phyloP scores from a whole-genome alignment of 116 monocot species.

The Phalaenopsis hybrid region DNA sequence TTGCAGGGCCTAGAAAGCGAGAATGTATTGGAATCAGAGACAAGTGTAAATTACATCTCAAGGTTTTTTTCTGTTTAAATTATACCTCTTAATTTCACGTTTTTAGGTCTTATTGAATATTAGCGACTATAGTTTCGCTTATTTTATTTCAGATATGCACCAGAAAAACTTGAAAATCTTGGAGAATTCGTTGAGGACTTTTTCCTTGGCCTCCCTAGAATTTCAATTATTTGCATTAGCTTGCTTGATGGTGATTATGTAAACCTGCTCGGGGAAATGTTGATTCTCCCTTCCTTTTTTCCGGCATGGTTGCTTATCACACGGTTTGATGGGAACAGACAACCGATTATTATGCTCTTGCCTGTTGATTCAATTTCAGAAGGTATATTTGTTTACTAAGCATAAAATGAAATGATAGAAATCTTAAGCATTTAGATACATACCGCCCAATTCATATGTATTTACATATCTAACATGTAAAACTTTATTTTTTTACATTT shows the following conservation, averaged over 20 bases:
- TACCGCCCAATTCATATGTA: too few species aligned
- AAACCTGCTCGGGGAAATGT: constrained; percentile 45
- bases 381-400: constrained; percentile 26
- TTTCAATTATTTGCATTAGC: constrained; percentile 60
- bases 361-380: constrained; percentile 44
- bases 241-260: constrained; percentile 67
- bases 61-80: background rate
- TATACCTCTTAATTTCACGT: background rate
- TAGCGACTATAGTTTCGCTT: background rate
- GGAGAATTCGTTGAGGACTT: constrained; percentile 57
- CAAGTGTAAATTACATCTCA: background rate
- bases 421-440: too few species aligned
- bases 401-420: background rate
- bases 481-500: too few species aligned
- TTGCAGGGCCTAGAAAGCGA: background rate
- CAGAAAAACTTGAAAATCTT: constrained; percentile 47
- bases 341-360: constrained; percentile 64
- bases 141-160: constrained; percentile 34
- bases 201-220: constrained; percentile 3
- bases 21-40: background rate
- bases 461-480: too few species aligned
- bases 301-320: constrained; percentile 83
- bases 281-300: constrained; percentile 39
- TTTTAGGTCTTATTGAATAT: too few species aligned
- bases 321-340: constrained; percentile 33